These are phyloP conservation scores for Populus nigra DNA, from an alignment of 345 rosid species.

Conservation along the genomic window DNA sequence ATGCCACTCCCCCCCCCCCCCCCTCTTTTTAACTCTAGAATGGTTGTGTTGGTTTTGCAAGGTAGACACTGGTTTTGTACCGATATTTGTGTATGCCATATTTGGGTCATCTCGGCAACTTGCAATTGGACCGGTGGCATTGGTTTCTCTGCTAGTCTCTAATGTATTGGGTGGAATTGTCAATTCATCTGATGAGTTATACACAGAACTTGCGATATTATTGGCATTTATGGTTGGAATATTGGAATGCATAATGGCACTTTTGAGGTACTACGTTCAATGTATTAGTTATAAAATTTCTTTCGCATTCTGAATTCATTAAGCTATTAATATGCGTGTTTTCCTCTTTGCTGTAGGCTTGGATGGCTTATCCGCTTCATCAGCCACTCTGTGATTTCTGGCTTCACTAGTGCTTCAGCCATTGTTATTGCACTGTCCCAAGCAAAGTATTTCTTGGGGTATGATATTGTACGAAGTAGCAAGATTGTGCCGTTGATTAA, in stretches of 20 bases:
- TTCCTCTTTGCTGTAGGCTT: slow-evolving; percentile 53
- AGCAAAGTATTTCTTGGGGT: slow-evolving; percentile 93
- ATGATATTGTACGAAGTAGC: slow-evolving; percentile 71
- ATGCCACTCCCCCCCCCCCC: not conserved
- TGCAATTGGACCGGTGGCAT: slow-evolving; percentile 98
- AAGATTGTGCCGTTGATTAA: slow-evolving; percentile 82
- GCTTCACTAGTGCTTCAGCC: slow-evolving; percentile 94
- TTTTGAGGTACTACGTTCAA: slow-evolving; percentile 61
- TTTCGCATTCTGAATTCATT: not conserved
- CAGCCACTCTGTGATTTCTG: slow-evolving; percentile 98
- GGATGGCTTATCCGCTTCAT: slow-evolving; percentile 99
- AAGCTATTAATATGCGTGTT: not conserved
- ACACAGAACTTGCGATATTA: slow-evolving; percentile 89
- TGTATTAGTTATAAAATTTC: slow-evolving; percentile 3
- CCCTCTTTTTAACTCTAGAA: slow-evolving; percentile 1
- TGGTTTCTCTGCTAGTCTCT: slow-evolving; percentile 96
- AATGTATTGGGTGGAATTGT: slow-evolving; percentile 69
- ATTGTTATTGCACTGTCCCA: slow-evolving; percentile 93
- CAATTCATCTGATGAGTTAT: slow-evolving; percentile 62
- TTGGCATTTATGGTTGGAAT: slow-evolving; percentile 93
- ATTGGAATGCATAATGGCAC: slow-evolving; percentile 87
- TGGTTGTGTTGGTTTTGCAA: slow-evolving; percentile 25
- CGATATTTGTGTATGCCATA: slow-evolving; percentile 77
- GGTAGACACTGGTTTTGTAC: slow-evolving; percentile 89
- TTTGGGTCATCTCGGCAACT: slow-evolving; percentile 98